Conservation (phyloP, 73 alveolate species). For the Paramecium sexaurelia region DNA sequence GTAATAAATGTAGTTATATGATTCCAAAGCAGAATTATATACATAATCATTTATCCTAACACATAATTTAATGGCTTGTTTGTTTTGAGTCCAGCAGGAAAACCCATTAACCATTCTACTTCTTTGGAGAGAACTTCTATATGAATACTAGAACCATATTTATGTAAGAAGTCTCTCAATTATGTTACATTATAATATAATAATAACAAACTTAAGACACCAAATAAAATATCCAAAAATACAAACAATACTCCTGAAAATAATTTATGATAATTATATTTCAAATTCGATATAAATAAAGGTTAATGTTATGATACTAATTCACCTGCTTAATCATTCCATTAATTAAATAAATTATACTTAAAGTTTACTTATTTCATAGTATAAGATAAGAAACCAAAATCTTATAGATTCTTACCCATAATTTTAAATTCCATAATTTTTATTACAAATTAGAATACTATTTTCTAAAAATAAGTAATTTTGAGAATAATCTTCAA, state of each 20-base stretch:
- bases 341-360: neutral
- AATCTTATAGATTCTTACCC: slow-evolving; percentile 14
- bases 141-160: slow-evolving; percentile 77
- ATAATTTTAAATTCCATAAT: slow-evolving; percentile 21
- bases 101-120: slow-evolving; percentile 84
- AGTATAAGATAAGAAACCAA: slow-evolving; percentile 24
- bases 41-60: slow-evolving; percentile 74
- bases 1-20: slow-evolving; percentile 74
- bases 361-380: slow-evolving; percentile 22
- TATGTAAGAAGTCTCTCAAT: slow-evolving; percentile 72
- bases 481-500: neutral
- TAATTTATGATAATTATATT: slow-evolving; percentile 31
- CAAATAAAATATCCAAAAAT: slow-evolving; percentile 72
- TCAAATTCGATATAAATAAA: neutral
- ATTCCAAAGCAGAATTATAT: slow-evolving; percentile 75
- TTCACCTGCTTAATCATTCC: slow-evolving; percentile 30
- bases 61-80: slow-evolving; percentile 78
- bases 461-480: neutral
- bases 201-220: slow-evolving; percentile 66
- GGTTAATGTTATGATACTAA: slow-evolving; percentile 39
- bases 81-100: slow-evolving; percentile 89
- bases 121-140: slow-evolving; percentile 79
- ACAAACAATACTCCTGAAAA: slow-evolving; percentile 61
- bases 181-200: slow-evolving; percentile 60
- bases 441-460: slow-evolving; percentile 7